Percentiles rank a stretch among this genome's conserved stretches.
phyloP scores from a whole-genome alignment of 2,329 filamentous ascomycete genomes.

The Trichoderma hamatum region DNA sequence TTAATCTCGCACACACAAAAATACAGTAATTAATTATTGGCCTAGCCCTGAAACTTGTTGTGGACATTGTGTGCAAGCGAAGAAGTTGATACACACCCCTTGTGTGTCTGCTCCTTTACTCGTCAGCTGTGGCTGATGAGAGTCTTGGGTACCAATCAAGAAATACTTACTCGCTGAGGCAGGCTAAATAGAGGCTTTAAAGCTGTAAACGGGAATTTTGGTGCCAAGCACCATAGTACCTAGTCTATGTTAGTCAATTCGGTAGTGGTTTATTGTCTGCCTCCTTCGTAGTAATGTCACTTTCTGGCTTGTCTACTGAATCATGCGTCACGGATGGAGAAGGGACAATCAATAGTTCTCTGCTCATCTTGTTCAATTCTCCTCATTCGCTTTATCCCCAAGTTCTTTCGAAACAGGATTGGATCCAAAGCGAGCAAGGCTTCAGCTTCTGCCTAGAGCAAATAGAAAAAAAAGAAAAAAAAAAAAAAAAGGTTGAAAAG shows the following conservation, averaged over 20 bases:
- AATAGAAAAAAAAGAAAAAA: slow-evolving; percentile 7
- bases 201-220: neutral
- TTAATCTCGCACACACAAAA: neutral
- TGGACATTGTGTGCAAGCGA: too few species aligned
- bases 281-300: neutral
- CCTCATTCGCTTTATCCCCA: slow-evolving; percentile 4
- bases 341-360: neutral
- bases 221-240: neutral
- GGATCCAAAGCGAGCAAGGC: neutral
- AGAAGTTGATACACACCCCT: too few species aligned
- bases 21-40: neutral
- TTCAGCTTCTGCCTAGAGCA: slow-evolving; percentile 8
- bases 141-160: neutral
- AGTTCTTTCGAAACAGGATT: neutral
- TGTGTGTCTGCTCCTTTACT: neutral
- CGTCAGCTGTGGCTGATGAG: neutral
- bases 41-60: neutral
- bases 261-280: neutral
- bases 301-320: neutral
- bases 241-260: neutral
- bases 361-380: slow-evolving; percentile 16
- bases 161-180: neutral
- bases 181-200: neutral
- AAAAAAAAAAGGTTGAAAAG: neutral
- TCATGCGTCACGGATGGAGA: neutral